Evolutionary conservation across 805 yeast genomes (phyloP).

Genomic region (Millerago galiae): DNA sequence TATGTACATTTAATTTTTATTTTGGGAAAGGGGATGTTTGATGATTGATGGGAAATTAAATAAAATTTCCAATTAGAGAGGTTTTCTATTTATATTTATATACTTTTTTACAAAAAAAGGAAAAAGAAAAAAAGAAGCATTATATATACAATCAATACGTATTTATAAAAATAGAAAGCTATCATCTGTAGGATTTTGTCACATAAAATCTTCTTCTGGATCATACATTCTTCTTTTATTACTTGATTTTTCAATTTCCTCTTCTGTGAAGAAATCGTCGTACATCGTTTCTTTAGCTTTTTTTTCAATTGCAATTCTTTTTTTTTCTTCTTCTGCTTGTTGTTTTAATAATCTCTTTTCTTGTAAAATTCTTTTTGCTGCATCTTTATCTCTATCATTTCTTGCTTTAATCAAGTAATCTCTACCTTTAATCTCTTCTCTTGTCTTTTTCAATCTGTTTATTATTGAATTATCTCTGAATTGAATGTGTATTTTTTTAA

Average conservation of each 20-base stretch:
- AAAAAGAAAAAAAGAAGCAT: constrained; percentile 1
- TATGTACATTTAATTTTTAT: neutral
- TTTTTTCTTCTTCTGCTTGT: constrained; percentile 29
- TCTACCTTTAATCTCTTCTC: constrained; percentile 40
- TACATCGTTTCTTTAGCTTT: constrained; percentile 35
- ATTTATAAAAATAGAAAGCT: neutral
- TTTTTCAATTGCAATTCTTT: constrained; percentile 33
- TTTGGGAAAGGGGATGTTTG: neutral
- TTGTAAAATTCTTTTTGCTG: constrained; percentile 15
- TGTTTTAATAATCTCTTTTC: constrained; percentile 21
- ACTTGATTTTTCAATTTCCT: constrained; percentile 34
- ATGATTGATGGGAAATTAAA: neutral
- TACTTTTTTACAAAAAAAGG: neutral
- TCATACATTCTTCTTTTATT: constrained; percentile 45
- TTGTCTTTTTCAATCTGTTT: constrained; percentile 60
- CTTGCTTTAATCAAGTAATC: constrained; percentile 28
- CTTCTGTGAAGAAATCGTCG: constrained; percentile 44
- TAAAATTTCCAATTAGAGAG: neutral
- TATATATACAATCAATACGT: neutral
- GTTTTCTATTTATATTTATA: constrained; percentile 4
- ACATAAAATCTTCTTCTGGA: constrained; percentile 56
- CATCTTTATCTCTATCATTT: constrained; percentile 34
- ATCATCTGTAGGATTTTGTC: neutral
- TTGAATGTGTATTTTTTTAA: constrained; percentile 46
- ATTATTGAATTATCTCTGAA: constrained; percentile 52